Evolutionary conservation across 306 rosid genomes (phyloP), one percentile per base, ranked within the genome.

Genomic region (Phaseolus lunatus): DNA sequence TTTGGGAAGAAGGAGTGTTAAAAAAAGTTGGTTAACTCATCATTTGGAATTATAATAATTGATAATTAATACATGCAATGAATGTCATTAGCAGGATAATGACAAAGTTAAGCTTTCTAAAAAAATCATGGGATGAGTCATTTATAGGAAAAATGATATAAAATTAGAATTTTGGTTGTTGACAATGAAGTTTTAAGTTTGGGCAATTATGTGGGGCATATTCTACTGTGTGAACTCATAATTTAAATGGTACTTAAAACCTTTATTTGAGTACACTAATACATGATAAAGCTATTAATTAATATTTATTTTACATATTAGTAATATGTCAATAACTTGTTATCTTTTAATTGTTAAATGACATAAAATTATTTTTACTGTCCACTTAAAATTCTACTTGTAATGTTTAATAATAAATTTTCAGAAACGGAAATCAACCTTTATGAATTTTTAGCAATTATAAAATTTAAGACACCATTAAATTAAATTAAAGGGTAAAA

Each of bases 31-130:
- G 54, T 37, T 20, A 8, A 20, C 22, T 4, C 23, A 53, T 33
- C 9, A 20, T 45, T 45, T 44, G 22, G 70, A 44, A 61, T 7
- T 27, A 27, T 75, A 29, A n/a, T 13, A 27, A 62, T 75, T 48
- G 71, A 75, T 74, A 11, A 23, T 0, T 8, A 37, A 43, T 62
- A 31, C 50, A 13, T 9, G 65, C 66, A 48, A 50, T 49, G 64
- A 50, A 35, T 13, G 73, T 22, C 18, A 49, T 64, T 49, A 76
- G 54, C 73, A 64, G 35, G 80, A 76, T 76, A 76, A 65, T 50
- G 73, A 76, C 65, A 19, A 33, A 76, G 19, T 75, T 48, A 63
- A 76, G 41, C 65, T 16, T 33, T 64, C 19, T 15, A 35, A 64
- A 33, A 35, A 5, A 15, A 12, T 20, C 24, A 13, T 75, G 24